Base-by-base conservation (phyloP, 2,329 filamentous ascomycete species). In the Pseudopithomyces chartarum region DNA sequence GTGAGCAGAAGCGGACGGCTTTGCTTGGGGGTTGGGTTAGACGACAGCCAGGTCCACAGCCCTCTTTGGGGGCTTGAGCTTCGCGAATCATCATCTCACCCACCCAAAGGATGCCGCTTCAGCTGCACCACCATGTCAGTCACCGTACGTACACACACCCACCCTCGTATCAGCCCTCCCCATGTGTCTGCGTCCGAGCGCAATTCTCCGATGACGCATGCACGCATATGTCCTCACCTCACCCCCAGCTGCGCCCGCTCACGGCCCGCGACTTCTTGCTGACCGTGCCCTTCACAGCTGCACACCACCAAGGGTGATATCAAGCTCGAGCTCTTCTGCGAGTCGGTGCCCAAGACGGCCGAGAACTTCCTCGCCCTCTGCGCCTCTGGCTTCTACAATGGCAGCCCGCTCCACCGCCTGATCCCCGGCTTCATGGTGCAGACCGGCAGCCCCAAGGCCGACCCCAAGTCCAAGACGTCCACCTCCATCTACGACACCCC, bases 301-400 rank as follows among this genome's bases (percentile, higher is more conserved):
- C 92, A 97, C 78, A 99, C 95, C 48, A 91, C 88, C 49, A 84
- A 90, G 52, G 95, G 95, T 73, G 89, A 95, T 78, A 84, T 99
- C 74, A 99, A 98, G 80, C 86, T 98, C 68, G 95, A 98, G 77
- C 82, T 99, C 64, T 98, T 97, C 80, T 98, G 94, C 81, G 92
- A 97, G 76, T 89, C 90, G 66, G 92, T 96, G 32, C 95, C 95
- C 60, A 93, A 94, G 76, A 97, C 95, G 0, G 90, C 92, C 61
- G 91, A 97, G 80, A 96, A 96, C 80, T 96, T 96, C 78, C 87
- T 96, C 64, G 91, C 91, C 52, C 87, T 95, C 61, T 92, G 90
- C 81, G 91, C 90, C 48, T 92, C 90, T 10, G 82, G 82, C 69
- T 92, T 90, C 80, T 95, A 92, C 80, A 81, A 90, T 72, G 76